These are phyloP conservation scores for Fusarium sp. DNA, from an alignment of 2,329 filamentous ascomycete genomes.

Conservation along the genomic window DNA sequence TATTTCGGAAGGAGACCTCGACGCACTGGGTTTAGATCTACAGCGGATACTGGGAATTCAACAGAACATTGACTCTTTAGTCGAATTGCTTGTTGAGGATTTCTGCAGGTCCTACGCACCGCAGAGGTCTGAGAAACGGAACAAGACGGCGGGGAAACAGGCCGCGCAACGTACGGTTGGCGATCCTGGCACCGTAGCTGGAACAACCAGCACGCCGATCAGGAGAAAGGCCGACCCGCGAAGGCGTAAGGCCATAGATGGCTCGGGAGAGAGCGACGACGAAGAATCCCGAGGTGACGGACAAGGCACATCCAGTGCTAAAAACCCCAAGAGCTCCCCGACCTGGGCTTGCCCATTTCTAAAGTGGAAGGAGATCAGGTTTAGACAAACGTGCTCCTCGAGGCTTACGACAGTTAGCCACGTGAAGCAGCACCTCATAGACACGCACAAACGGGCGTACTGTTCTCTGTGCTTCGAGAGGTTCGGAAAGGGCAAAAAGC, in stretches of 20 bases:
- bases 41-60: not conserved
- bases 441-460: too few species aligned
- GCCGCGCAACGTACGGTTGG: too few species aligned
- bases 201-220: not conserved
- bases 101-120: constrained; percentile 4
- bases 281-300: not conserved
- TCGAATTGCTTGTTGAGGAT: not conserved
- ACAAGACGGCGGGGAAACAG: not conserved
- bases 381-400: too few species aligned
- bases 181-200: rapidly evolving
- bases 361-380: too few species aligned
- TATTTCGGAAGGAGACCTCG: not conserved
- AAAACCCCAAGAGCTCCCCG: rapidly evolving
- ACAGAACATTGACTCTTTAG: not conserved
- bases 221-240: rapidly evolving
- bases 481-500: too few species aligned
- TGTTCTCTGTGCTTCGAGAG: too few species aligned
- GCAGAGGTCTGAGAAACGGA: not conserved
- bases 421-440: constrained; percentile 2
- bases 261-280: not conserved
- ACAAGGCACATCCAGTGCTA: rapidly evolving
- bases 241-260: not conserved
- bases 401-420: not conserved
- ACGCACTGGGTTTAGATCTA: not conserved
- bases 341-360: constrained; percentile 19